phyloP scores from a whole-genome alignment of 495 filamentous ascomycete species.

The Trichoderma virens region DNA sequence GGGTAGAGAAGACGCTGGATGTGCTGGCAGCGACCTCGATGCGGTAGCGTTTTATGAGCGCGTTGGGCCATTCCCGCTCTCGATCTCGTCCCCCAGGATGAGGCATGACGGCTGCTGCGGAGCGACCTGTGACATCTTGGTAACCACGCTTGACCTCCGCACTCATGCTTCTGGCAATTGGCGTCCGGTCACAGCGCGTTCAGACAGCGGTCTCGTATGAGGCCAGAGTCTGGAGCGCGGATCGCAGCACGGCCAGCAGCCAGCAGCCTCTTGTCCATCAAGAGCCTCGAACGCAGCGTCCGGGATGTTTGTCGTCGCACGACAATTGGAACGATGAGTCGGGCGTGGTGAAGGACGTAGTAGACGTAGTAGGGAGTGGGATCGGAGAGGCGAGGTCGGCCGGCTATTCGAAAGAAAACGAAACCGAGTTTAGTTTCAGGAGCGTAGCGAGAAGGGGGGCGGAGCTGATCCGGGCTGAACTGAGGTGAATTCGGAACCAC shows the following conservation, averaged over 20 bases:
- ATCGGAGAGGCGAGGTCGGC: neutral
- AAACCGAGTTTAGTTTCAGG: too few species aligned
- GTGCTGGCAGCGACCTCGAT: slow-evolving; percentile 72
- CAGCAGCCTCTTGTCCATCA: slow-evolving; percentile 14
- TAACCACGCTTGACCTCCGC: slow-evolving; percentile 28
- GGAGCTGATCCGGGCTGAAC: too few species aligned
- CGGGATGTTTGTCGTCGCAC: slow-evolving; percentile 10
- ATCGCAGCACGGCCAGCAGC: slow-evolving; percentile 16
- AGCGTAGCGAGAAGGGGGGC: too few species aligned
- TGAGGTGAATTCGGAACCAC: too few species aligned
- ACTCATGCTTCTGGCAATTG: slow-evolving; percentile 38
- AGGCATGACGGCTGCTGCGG: slow-evolving; percentile 9
- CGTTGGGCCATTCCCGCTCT: slow-evolving; percentile 34
- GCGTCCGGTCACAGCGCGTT: slow-evolving; percentile 30
- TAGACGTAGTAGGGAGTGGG: neutral
- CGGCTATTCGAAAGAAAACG: neutral
- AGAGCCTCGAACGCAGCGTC: slow-evolving; percentile 9
- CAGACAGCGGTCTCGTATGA: slow-evolving; percentile 41
- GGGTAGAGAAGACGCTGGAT: slow-evolving; percentile 65
- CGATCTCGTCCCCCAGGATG: slow-evolving; percentile 24
- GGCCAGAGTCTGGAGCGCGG: slow-evolving; percentile 34
- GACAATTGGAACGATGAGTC: slow-evolving; percentile 4
- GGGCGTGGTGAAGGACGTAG: neutral
- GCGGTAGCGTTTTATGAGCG: slow-evolving; percentile 59
- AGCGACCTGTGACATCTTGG: slow-evolving; percentile 27